Evolutionary conservation across 352 stramenopile species (phyloP).

Genomic region (Phytopythium helicoides): DNA sequence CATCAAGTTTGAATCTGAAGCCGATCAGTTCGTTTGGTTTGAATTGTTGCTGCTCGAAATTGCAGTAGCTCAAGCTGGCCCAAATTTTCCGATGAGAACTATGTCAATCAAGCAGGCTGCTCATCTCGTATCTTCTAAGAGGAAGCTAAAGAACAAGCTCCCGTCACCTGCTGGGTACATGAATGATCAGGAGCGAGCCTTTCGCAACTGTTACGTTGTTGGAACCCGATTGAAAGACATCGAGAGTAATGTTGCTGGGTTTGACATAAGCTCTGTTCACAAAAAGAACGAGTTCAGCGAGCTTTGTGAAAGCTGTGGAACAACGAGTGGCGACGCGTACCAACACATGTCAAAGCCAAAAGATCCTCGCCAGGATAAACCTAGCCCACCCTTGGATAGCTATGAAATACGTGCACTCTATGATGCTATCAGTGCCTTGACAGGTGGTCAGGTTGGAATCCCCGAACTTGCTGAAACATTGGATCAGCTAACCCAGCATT

Average conservation of each 20-base stretch:
- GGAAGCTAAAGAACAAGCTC: slow-evolving; percentile 14
- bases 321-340: no score
- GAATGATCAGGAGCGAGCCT: slow-evolving; percentile 32
- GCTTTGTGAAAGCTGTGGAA: neutral
- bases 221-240: slow-evolving; percentile 38
- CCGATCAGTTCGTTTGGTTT: slow-evolving; percentile 58
- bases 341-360: neutral
- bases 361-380: neutral
- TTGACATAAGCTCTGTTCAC: neutral
- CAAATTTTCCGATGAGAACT: slow-evolving; percentile 27
- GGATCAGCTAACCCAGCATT: slow-evolving; percentile 42
- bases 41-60: slow-evolving; percentile 50
- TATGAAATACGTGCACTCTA: neutral
- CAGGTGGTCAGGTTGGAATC: slow-evolving; percentile 43
- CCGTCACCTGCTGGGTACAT: slow-evolving; percentile 11
- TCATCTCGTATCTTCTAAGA: slow-evolving; percentile 3
- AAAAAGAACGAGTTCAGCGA: neutral
- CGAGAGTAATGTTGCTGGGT: slow-evolving; percentile 22
- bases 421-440: neutral
- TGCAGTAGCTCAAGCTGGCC: slow-evolving; percentile 40
- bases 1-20: slow-evolving; percentile 42
- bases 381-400: neutral
- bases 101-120: slow-evolving; percentile 9
- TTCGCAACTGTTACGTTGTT: slow-evolving; percentile 32
- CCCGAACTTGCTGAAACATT: slow-evolving; percentile 29